These are phyloP conservation scores for Pythium folliculosum DNA, from an alignment of 352 stramenopile genomes.

Conservation along the genomic window DNA sequence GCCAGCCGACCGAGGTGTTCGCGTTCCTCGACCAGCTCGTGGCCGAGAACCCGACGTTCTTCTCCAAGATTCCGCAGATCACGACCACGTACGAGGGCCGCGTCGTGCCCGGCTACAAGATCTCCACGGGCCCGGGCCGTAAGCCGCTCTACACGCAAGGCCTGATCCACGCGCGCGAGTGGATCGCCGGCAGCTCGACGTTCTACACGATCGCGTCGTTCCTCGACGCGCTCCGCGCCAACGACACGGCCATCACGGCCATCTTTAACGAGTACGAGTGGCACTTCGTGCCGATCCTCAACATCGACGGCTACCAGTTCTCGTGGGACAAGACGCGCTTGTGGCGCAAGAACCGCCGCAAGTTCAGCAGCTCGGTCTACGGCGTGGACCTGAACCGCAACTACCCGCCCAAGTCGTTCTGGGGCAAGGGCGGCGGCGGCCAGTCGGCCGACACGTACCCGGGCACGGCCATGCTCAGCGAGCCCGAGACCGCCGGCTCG, in stretches of 20 bases:
- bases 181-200: conserved; percentile 32
- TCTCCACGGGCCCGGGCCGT: conserved; percentile 28
- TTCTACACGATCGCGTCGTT: conserved; percentile 33
- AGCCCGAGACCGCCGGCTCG: conserved; percentile 34
- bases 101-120: conserved; percentile 35
- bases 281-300: conserved; percentile 41
- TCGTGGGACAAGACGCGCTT: conserved; percentile 25
- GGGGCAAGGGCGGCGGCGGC: conserved; percentile 16
- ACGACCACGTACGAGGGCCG: conserved; percentile 28
- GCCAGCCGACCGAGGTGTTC: conserved; percentile 30
- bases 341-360: conserved; percentile 40
- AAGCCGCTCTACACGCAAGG: conserved; percentile 34
- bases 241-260: conserved; percentile 24
- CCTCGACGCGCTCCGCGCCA: conserved; percentile 26
- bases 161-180: conserved; percentile 40
- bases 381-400: conserved; percentile 46
- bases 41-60: conserved; percentile 27
- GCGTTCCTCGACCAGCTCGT: conserved; percentile 34
- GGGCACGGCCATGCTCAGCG: conserved; percentile 32
- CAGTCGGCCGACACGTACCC: conserved; percentile 30
- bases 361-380: conserved; percentile 8
- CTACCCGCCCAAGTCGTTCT: conserved; percentile 30
- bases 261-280: conserved; percentile 38
- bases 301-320: conserved; percentile 36
- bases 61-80: conserved; percentile 36